phyloP scores from a whole-genome alignment of 2,329 filamentous ascomycete genomes.

The Moelleriella libera region DNA sequence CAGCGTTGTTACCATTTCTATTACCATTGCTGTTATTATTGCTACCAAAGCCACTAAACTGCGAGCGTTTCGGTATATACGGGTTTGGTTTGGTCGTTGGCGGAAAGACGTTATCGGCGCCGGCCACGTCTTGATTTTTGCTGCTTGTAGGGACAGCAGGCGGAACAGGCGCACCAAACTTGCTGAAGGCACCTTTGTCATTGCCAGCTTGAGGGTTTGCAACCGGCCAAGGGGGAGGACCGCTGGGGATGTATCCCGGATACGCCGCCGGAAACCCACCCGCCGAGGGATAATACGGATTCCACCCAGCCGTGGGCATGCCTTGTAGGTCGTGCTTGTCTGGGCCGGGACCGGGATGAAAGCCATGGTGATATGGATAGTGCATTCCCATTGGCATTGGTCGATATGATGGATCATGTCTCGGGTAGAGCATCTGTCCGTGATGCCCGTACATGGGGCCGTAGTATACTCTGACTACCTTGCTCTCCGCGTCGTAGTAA shows the following conservation, averaged over 20 bases:
- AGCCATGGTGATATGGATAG: constrained; percentile 28
- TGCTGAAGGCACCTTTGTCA: constrained; percentile 7
- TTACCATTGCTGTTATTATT: neutral
- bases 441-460: constrained; percentile 40
- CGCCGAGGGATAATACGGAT: neutral
- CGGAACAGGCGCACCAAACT: neutral
- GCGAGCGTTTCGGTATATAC: constrained; percentile 10
- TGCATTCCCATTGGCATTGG: constrained; percentile 26
- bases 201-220: neutral
- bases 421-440: constrained; percentile 29
- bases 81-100: constrained; percentile 10
- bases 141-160: constrained; percentile 4
- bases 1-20: neutral
- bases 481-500: constrained; percentile 38
- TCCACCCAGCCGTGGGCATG: constrained; percentile 11
- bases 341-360: constrained; percentile 8
- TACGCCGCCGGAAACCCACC: neutral
- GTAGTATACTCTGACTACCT: constrained; percentile 42
- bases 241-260: neutral
- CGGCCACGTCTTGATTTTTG: constrained; percentile 10
- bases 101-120: constrained; percentile 17
- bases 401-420: constrained; percentile 13
- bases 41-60: constrained; percentile 9
- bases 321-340: constrained; percentile 10
- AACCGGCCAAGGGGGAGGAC: neutral